A percentile compares a stretch with the other conserved stretches of the same genome.
Conservation (phyloP, 257 asterid genomes). For the Petrea volubilis region DNA sequence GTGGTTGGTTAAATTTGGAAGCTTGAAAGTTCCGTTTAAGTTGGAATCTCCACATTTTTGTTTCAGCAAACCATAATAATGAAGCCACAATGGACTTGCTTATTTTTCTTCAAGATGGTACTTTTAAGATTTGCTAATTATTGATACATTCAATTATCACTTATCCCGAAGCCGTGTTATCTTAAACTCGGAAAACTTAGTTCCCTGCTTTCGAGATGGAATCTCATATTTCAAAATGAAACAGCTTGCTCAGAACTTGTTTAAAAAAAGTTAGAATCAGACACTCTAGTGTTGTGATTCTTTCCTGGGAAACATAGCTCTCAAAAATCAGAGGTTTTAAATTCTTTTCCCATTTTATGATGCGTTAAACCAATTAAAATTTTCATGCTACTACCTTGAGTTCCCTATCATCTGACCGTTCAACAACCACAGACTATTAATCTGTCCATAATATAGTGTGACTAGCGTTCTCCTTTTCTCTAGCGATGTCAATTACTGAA, state of each 20-base stretch:
- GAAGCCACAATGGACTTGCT: neutral
- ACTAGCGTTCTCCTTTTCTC: neutral
- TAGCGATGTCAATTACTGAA: neutral
- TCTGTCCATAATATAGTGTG: neutral
- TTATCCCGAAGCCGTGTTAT: neutral
- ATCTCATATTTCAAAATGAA: neutral
- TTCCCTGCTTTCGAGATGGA: neutral
- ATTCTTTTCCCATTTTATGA: conserved; percentile 29
- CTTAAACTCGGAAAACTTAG: neutral
- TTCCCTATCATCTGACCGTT: neutral
- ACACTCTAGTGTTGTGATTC: neutral
- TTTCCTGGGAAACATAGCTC: neutral
- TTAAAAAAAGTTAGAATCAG: neutral
- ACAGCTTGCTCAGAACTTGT: neutral
- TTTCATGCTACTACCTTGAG: neutral
- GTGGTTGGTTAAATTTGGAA: neutral
- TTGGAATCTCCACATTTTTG: neutral
- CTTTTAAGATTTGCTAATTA: neutral
- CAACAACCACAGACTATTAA: neutral
- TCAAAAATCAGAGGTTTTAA: conserved; percentile 1
- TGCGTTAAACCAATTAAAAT: neutral
- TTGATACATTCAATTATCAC: neutral
- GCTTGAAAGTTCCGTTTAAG: neutral
- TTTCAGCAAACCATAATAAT: neutral
- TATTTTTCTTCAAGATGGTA: neutral